Evolutionary conservation across 805 yeast genomes (phyloP).

Genomic region (Sporopachydermia quercuum): DNA sequence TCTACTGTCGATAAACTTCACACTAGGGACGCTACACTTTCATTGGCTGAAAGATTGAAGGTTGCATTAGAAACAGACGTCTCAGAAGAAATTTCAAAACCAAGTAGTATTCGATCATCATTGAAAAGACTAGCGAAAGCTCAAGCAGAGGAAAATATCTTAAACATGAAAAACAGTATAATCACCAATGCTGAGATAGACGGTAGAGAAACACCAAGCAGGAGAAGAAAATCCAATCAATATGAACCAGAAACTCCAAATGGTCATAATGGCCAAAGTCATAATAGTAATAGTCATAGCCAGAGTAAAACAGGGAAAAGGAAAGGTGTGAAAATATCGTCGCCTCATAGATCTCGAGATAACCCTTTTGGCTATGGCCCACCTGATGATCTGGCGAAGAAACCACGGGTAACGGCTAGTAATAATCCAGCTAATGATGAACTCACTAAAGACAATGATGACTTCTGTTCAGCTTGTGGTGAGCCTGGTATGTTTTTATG

Average conservation of each 20-base stretch:
- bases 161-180: not conserved
- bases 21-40: slow-evolving; percentile 9
- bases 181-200: slow-evolving; percentile 8
- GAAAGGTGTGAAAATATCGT: slow-evolving; percentile 9
- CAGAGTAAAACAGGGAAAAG: slow-evolving; percentile 8
- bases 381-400: slow-evolving; percentile 17
- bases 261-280: slow-evolving; percentile 6
- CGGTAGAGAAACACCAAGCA: slow-evolving; percentile 10
- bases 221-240: slow-evolving; percentile 7
- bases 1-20: not conserved
- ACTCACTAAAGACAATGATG: slow-evolving; percentile 46
- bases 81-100: slow-evolving; percentile 20
- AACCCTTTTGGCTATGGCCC: slow-evolving; percentile 31
- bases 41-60: slow-evolving; percentile 6
- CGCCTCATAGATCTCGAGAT: slow-evolving; percentile 15
- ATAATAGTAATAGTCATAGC: slow-evolving; percentile 11
- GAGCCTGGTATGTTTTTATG: slow-evolving; percentile 81
- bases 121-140: not conserved
- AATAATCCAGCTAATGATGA: slow-evolving; percentile 1
- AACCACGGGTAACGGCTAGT: slow-evolving; percentile 16
- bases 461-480: slow-evolving; percentile 83
- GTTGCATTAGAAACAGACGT: slow-evolving; percentile 18
- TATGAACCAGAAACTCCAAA: slow-evolving; percentile 2
- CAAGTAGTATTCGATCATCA: slow-evolving; percentile 17
- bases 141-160: not conserved